These are phyloP conservation scores for Stephania japonica DNA, from an alignment of 164 flowering plant genomes.

Conservation along the genomic window DNA sequence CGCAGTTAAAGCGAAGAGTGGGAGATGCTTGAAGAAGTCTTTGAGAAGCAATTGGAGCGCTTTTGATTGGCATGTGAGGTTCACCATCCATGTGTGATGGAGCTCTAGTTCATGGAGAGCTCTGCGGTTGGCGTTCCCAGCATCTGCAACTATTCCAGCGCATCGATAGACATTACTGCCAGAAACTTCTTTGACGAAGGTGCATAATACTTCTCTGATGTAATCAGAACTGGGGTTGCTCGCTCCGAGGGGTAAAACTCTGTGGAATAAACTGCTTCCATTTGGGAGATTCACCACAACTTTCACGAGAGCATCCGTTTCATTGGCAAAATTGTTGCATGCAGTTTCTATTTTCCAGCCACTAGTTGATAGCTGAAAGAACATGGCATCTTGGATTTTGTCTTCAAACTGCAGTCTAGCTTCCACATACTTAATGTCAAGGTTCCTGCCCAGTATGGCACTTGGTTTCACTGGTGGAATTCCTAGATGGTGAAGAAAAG, in stretches of 20 bases:
- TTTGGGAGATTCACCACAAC: conserved; percentile 23
- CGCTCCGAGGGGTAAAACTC: conserved; percentile 13
- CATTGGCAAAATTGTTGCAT: not conserved
- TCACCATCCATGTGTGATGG: conserved; percentile 29
- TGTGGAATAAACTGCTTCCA: conserved; percentile 25
- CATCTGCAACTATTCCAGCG: conserved; percentile 25
- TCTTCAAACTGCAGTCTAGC: conserved; percentile 16
- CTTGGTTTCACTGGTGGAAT: conserved; percentile 16
- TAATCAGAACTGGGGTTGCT: conserved; percentile 10
- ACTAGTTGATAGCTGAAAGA: conserved; percentile 21
- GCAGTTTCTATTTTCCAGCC: conserved; percentile 17
- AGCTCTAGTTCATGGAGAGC: conserved; percentile 17
- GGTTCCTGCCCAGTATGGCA: conserved; percentile 15
- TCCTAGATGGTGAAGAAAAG: conserved; percentile 23
- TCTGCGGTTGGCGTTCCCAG: conserved; percentile 3
- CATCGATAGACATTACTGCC: conserved; percentile 15
- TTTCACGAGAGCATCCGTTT: conserved; percentile 14
- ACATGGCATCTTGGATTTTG: conserved; percentile 21
- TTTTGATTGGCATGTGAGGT: conserved; percentile 21
- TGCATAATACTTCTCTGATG: conserved; percentile 15
- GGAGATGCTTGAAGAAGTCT: conserved; percentile 24
- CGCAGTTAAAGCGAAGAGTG: conserved; percentile 16
- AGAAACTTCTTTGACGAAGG: conserved; percentile 8
- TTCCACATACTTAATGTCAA: conserved; percentile 18
- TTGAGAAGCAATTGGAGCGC: conserved; percentile 16